Percentiles rank a stretch among this genome's conserved stretches.
These are phyloP conservation scores for Ustilago curta DNA, from an alignment of 1,284 basidiomycete species.

Conservation along the genomic window DNA sequence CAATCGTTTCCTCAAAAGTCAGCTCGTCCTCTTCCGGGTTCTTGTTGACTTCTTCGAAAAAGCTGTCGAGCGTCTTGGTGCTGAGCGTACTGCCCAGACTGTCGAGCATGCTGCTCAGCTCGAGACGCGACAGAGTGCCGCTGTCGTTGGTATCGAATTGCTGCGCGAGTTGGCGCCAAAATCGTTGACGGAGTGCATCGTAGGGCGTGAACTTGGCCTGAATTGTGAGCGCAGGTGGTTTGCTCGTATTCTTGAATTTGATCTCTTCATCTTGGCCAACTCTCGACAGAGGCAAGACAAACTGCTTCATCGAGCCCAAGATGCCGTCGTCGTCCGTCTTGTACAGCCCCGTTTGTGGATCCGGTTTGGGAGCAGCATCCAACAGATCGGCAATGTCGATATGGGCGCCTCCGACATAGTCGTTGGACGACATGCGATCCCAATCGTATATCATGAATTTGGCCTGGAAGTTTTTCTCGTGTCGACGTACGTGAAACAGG, in stretches of 20 bases:
- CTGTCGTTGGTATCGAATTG: conserved; percentile 93
- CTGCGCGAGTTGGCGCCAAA: conserved; percentile 89
- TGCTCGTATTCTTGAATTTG: conserved; percentile 46
- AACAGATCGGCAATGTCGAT: conserved; percentile 56
- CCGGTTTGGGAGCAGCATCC: conserved; percentile 53
- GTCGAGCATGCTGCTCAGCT: conserved; percentile 95
- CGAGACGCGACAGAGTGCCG: conserved; percentile 81
- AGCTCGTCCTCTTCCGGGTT: conserved; percentile 78
- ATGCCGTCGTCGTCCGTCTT: conserved; percentile 38
- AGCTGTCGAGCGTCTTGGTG: conserved; percentile 79
- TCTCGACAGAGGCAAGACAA: conserved; percentile 52
- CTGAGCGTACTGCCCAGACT: conserved; percentile 94
- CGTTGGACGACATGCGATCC: conserved; percentile 66
- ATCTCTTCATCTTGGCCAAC: conserved; percentile 50
- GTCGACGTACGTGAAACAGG: conserved; percentile 90
- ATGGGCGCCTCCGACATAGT: conserved; percentile 60
- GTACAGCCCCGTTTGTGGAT: conserved; percentile 59
- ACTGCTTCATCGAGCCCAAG: conserved; percentile 40
- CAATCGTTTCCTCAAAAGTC: conserved; percentile 77
- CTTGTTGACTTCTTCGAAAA: conserved; percentile 73
- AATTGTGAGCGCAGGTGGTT: conserved; percentile 56
- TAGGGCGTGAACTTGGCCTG: conserved; percentile 96
- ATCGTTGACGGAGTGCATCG: conserved; percentile 73
- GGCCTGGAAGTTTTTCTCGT: conserved; percentile 75
- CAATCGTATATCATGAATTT: conserved; percentile 67